Evolutionary conservation across 176 grass and related monocot genomes (phyloP), one percentile per base, ranked within the genome.

Genomic region (Juncus inflexus): DNA sequence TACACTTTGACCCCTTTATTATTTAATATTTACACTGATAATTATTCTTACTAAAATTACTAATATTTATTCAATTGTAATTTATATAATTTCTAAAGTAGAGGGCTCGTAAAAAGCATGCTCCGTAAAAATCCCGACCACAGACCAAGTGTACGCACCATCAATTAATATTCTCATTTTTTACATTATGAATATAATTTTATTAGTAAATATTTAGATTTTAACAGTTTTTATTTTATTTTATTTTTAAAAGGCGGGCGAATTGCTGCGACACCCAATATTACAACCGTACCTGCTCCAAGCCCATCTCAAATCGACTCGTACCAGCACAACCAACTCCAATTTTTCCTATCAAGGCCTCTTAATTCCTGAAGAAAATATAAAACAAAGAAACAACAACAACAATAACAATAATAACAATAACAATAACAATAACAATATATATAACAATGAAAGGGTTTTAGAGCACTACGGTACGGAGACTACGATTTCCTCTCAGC

Each of bases 21-120:
- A 39, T 42, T 37, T 58, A 38, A 14, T 50, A 2, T 43, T 68
- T 10, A 43, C 43, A 45, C 9, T 0, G 19, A 50, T 35, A 3
- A 49, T 41, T 62, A 6, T 19, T 62, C 19, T 64, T 47, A 47
- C 4, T 47, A 5, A 47, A 47, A 47, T 1, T 67, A 55, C 19
- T 51, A 40, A 14, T 62, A 63, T 54, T 1, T 1, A 28, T 77
- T 56, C 62, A 4, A 36, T 45, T 37, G 43, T 15, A 15, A 40
- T 12, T 40, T 59, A 76, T 58, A 16, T 70, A 38, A 65, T 65
- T 74, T 62, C 78, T 67, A 59, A 73, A 91, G 92, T 78, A 84
- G 85, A 69, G 92, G 85, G 66, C 87, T 97, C 12, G 73, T 97
- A 50, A 97, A 88, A 79, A 97, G 87, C 79, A 97, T 97, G 92